Evolutionary conservation across 2,329 filamentous ascomycete species (phyloP).

Genomic region (Cordyceps farinosa): DNA sequence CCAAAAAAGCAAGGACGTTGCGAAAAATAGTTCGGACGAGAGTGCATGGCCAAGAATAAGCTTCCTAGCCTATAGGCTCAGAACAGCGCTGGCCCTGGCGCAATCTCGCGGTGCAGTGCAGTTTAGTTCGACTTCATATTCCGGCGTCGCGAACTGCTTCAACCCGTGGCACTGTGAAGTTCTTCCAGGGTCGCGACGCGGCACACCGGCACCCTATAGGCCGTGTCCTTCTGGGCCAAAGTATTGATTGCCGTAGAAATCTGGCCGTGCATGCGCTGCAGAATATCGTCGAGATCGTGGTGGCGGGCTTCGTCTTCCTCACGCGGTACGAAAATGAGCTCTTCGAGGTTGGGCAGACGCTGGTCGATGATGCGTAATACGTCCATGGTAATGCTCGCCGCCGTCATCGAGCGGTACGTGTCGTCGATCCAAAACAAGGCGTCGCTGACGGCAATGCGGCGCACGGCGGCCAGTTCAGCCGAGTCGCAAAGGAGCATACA

Average conservation of each 20-base stretch:
- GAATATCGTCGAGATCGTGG: slow-evolving; percentile 29
- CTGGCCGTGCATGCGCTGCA: slow-evolving; percentile 19
- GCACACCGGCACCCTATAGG: slow-evolving; percentile 37
- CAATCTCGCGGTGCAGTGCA: not conserved
- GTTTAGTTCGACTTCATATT: not conserved
- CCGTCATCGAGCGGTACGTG: slow-evolving; percentile 36
- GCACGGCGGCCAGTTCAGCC: slow-evolving; percentile 38
- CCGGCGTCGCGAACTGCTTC: not conserved
- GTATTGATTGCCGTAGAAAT: slow-evolving; percentile 32
- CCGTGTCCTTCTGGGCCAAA: slow-evolving; percentile 29
- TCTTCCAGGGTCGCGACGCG: slow-evolving; percentile 31
- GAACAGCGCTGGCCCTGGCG: not conserved
- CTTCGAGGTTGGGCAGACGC: slow-evolving; percentile 38
- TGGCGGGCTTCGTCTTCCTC: slow-evolving; percentile 31
- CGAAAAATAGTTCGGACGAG: not conserved
- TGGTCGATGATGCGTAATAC: slow-evolving; percentile 36
- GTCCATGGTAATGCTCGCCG: slow-evolving; percentile 38
- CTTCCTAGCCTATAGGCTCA: not conserved
- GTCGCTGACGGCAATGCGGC: slow-evolving; percentile 44
- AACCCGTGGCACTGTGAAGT: slow-evolving; percentile 3
- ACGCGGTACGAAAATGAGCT: slow-evolving; percentile 43
- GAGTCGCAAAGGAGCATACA: slow-evolving; percentile 41
- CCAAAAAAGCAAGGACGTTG: not conserved
- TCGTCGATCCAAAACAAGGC: slow-evolving; percentile 38
- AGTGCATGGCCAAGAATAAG: not conserved